Evolutionary conservation across 2,329 filamentous ascomycete genomes (phyloP).

Genomic region (Gnomoniopsis smithogilvyi): DNA sequence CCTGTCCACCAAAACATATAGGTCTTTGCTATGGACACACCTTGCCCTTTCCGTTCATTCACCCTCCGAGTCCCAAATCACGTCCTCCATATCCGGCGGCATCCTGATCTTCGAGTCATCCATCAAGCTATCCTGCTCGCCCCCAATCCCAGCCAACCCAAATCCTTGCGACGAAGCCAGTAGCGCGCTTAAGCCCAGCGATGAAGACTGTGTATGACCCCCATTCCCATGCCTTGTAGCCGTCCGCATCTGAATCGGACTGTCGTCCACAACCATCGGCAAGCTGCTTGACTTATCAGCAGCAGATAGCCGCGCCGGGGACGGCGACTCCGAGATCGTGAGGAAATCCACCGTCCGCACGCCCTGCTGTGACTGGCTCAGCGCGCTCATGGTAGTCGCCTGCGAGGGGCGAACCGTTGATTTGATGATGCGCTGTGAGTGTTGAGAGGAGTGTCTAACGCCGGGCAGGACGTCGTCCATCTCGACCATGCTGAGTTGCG

Average conservation of each 20-base stretch:
- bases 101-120: slow-evolving; percentile 35
- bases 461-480: slow-evolving; percentile 4
- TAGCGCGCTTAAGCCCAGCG: slow-evolving; percentile 29
- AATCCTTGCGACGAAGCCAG: slow-evolving; percentile 39
- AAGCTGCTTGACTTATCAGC: slow-evolving; percentile 3
- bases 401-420: slow-evolving; percentile 36
- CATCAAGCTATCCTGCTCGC: slow-evolving; percentile 36
- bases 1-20: neutral
- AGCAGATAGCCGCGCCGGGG: neutral
- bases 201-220: slow-evolving; percentile 3
- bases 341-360: neutral
- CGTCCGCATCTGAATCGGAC: slow-evolving; percentile 19
- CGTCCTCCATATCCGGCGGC: slow-evolving; percentile 28
- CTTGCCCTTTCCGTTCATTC: slow-evolving; percentile 23
- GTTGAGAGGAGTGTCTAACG: neutral
- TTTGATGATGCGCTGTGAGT: neutral
- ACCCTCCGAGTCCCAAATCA: slow-evolving; percentile 40
- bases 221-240: neutral
- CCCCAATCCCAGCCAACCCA: slow-evolving; percentile 40
- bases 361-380: slow-evolving; percentile 24
- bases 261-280: slow-evolving; percentile 21
- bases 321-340: neutral
- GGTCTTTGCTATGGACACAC: too few relatives aligned
- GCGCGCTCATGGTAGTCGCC: slow-evolving; percentile 39
- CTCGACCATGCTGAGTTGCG: slow-evolving; percentile 2